phyloP scores from a whole-genome alignment of 108 stramenopile species.

The Fistulifera solaris region DNA sequence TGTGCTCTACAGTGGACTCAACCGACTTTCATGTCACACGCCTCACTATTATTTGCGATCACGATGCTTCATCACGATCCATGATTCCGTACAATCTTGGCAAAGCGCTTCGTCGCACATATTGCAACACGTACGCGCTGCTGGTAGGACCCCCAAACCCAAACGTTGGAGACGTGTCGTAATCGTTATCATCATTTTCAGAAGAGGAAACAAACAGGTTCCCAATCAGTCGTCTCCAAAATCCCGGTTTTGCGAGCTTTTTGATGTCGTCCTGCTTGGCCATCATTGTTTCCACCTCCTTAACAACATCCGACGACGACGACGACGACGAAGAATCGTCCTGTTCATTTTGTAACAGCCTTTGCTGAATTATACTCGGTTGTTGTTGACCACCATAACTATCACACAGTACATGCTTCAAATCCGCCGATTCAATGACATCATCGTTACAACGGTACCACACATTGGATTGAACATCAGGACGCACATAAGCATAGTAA shows the following conservation, averaged over 20 bases:
- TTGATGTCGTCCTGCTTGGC: constrained; percentile 1
- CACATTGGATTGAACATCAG: constrained; percentile 36
- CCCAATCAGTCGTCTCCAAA: too few relatives aligned
- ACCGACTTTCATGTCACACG: too few relatives aligned
- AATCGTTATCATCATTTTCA: too few relatives aligned
- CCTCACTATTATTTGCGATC: too few relatives aligned
- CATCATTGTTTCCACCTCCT: constrained; percentile 12
- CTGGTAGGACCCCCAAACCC: constrained; percentile 68
- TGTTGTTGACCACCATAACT: constrained; percentile 35
- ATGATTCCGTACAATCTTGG: constrained; percentile 30
- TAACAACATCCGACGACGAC: constrained; percentile 8
- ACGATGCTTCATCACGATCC: too few relatives aligned
- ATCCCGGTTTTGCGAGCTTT: too few relatives aligned
- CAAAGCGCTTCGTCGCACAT: constrained; percentile 50
- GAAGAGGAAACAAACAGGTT: too few relatives aligned
- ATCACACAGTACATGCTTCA: constrained; percentile 53
- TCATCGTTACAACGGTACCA: constrained; percentile 86
- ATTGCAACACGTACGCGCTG: constrained; percentile 78
- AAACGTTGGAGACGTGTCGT: constrained; percentile 10
- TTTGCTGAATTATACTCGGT: background rate
- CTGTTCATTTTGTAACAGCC: too few relatives aligned
- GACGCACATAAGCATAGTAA: constrained; percentile 72
- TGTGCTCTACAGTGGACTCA: too few relatives aligned
- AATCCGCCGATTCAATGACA: constrained; percentile 42
- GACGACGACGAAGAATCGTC: too few relatives aligned